Evolutionary conservation across 805 yeast species (phyloP).

Genomic region (Myxozyma kluyveri): DNA sequence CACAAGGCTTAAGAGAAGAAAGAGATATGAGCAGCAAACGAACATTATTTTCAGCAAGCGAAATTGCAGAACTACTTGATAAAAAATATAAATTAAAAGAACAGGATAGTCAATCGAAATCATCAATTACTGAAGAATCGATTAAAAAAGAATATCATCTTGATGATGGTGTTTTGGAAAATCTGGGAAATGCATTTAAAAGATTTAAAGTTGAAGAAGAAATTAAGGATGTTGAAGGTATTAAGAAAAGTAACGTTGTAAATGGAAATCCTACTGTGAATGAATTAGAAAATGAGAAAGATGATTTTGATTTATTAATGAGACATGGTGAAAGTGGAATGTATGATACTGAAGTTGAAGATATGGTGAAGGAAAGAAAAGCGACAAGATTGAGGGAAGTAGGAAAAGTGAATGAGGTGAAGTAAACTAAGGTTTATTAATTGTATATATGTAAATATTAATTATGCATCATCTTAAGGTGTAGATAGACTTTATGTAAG

Average conservation of each 20-base stretch:
- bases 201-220: neutral
- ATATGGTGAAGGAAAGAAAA: neutral
- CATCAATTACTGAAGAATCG: neutral
- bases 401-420: neutral
- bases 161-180: slow-evolving; percentile 5
- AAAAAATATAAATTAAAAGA: neutral
- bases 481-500: neutral
- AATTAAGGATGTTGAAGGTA: neutral
- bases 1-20: slow-evolving; percentile 12
- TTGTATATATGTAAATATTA: neutral
- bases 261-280: neutral
- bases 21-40: slow-evolving; percentile 9
- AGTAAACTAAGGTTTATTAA: neutral
- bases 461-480: neutral
- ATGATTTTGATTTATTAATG: slow-evolving; percentile 10
- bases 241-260: neutral
- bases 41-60: slow-evolving; percentile 15
- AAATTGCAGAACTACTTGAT: slow-evolving; percentile 13
- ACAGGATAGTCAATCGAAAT: too few relatives aligned
- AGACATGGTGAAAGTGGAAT: slow-evolving; percentile 8
- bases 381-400: neutral
- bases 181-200: slow-evolving; percentile 16
- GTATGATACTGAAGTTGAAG: slow-evolving; percentile 9
- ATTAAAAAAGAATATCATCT: neutral
- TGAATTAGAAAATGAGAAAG: neutral